Evolutionary conservation across 768 basidiomycete species (phyloP).

Genomic region (Rhizopogon vesiculosus): DNA sequence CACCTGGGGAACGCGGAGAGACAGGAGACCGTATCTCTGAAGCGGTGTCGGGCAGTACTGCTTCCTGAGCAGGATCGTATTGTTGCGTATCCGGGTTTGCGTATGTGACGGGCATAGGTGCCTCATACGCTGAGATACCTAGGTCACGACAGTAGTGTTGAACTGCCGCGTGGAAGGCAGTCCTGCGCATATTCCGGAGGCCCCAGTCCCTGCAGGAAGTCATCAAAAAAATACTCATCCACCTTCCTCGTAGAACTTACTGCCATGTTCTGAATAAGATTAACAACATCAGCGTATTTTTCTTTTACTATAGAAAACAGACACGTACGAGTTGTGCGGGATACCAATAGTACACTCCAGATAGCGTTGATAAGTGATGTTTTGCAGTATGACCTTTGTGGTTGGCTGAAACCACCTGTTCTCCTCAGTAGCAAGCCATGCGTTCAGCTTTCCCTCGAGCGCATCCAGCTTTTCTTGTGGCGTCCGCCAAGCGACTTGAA

Average conservation of each 20-base stretch:
- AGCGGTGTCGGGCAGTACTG: constrained; percentile 16
- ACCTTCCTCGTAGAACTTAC: constrained; percentile 15
- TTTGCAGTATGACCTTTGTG: constrained; percentile 58
- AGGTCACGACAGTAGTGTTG: constrained; percentile 69
- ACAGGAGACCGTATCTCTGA: constrained; percentile 46
- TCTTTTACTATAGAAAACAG: background rate
- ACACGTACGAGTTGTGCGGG: constrained; percentile 45
- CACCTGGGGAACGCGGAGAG: constrained; percentile 17
- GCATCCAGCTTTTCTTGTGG: constrained; percentile 67
- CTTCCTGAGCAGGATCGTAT: constrained; percentile 1
- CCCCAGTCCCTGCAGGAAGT: constrained; percentile 48
- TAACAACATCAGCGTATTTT: background rate
- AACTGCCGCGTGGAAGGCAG: constrained; percentile 77
- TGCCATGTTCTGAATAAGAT: constrained; percentile 27
- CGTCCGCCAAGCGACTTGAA: constrained; percentile 76
- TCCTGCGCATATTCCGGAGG: constrained; percentile 53
- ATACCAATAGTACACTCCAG: constrained; percentile 68
- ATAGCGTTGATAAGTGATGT: constrained; percentile 61
- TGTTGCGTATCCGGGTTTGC: constrained; percentile 20
- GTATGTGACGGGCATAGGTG: constrained; percentile 58
- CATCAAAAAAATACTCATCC: constrained; percentile 3
- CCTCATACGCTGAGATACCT: constrained; percentile 56
- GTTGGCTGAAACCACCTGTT: constrained; percentile 74
- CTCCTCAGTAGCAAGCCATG: constrained; percentile 75
- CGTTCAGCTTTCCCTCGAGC: constrained; percentile 61